A percentile compares a stretch with the other conserved stretches of the same genome.
These are phyloP conservation scores for Starmerella bombicola DNA, from an alignment of 805 yeast genomes.

Conservation along the genomic window DNA sequence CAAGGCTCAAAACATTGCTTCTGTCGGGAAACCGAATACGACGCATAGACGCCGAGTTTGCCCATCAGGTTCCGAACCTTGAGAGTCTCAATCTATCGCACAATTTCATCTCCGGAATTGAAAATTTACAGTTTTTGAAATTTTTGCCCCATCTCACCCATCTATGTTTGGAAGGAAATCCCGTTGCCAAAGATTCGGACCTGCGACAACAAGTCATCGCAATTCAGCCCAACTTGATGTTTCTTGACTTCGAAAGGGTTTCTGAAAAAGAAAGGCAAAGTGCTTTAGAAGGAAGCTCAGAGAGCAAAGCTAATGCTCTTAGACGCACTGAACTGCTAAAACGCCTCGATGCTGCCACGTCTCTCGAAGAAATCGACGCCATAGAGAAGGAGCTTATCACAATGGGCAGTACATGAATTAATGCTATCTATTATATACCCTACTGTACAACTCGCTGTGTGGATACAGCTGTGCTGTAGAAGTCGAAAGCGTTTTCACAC, in stretches of 20 bases:
- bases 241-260: constrained; percentile 58
- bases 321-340: constrained; percentile 33
- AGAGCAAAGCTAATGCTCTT: constrained; percentile 43
- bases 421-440: too few species aligned
- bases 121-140: constrained; percentile 33
- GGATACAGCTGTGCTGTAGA: too few species aligned
- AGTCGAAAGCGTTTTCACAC: too few species aligned
- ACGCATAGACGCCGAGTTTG: constrained; percentile 31
- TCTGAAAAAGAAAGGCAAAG: constrained; percentile 40
- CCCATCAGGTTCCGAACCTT: constrained; percentile 36
- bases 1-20: constrained; percentile 41
- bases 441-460: too few species aligned
- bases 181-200: constrained; percentile 37
- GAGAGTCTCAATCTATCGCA: constrained; percentile 40
- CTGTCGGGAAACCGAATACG: constrained; percentile 50
- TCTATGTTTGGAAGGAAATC: constrained; percentile 48
- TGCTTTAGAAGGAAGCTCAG: constrained; percentile 35
- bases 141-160: constrained; percentile 35
- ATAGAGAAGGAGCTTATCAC: constrained; percentile 44
- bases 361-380: constrained; percentile 60
- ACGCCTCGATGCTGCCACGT: constrained; percentile 49
- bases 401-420: constrained; percentile 4
- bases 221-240: constrained; percentile 47
- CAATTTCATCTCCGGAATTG: constrained; percentile 39
- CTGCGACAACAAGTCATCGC: constrained; percentile 52